Base-by-base conservation (phyloP, 179 eudicot species). In the Beta lomatogona region DNA sequence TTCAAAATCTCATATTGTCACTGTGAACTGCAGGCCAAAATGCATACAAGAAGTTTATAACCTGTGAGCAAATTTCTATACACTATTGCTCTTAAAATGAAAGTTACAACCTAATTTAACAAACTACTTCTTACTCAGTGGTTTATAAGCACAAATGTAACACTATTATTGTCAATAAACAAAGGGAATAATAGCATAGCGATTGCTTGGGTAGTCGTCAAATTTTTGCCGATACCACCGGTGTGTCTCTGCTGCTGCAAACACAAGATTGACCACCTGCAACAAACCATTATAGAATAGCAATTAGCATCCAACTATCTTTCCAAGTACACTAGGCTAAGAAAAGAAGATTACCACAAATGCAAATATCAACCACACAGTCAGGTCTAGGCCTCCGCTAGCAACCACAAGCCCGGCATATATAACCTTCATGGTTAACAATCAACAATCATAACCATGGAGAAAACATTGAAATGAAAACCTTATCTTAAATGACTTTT, bases 221-320 rank as follows among this genome's bases (percentile, higher is more conserved):
- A 95, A 95, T 79, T 95, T 95, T 45, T 60, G 86, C 21, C 77
- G 86, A 81, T 95, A 95, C 99, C 99, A 95, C 82, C 89, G 86
- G 14, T 94, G 99, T 25, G 99, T 94, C 82, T 92, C 99, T 66
- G 87, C 90, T 19, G 97, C 97, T 55, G 98, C 93, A 81, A 95
- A 73, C 25, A 61, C 82, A 81, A 93, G 99, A 89, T 95, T 95
- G 58, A 88, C 87, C 74, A 91, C 94, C 99, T 95, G 90, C 84
- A 36, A 80, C 55, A 77, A 46, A 73, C 44, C 72, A 71, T 71
- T 52, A 46, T 25, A 41, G 10, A 21, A 70, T 21, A 79, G 3
- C 36, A 25, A 1, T 25, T 25, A 25, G 28, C 28, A 25, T 25
- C 28, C 28, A 25, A 25, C 4, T 69, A n/a, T 52, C 9, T 58